phyloP scores from a whole-genome alignment of 2,329 filamentous ascomycete genomes.

The Alternaria tenuissima region DNA sequence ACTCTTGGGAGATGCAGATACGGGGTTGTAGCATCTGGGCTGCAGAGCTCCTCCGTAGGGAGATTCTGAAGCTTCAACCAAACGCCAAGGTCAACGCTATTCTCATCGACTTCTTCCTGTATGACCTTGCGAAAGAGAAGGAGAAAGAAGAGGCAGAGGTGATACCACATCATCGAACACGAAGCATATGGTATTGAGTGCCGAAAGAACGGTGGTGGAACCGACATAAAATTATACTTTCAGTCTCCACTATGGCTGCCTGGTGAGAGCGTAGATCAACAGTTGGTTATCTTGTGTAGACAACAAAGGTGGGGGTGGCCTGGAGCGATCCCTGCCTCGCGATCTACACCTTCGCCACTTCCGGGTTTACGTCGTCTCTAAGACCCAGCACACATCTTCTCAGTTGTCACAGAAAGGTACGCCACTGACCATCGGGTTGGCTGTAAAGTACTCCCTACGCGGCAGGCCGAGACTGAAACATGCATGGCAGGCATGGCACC shows the following conservation, averaged over 20 bases:
- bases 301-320: neutral
- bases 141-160: slow-evolving; percentile 60
- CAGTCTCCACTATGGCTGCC: neutral
- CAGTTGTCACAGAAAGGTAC: slow-evolving; percentile 2
- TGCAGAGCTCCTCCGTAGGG: slow-evolving; percentile 83
- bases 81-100: slow-evolving; percentile 81
- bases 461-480: neutral
- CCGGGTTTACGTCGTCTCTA: neutral
- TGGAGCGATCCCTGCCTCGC: neutral
- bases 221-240: neutral
- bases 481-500: neutral
- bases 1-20: slow-evolving; percentile 84
- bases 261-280: neutral
- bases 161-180: slow-evolving; percentile 85
- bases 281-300: neutral
- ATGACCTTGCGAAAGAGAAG: slow-evolving; percentile 89
- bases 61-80: slow-evolving; percentile 79
- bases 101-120: slow-evolving; percentile 95
- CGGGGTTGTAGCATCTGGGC: slow-evolving; percentile 96
- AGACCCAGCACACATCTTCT: neutral
- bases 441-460: neutral
- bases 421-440: slow-evolving; percentile 1
- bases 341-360: slow-evolving; percentile 5
- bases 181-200: slow-evolving; percentile 93
- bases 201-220: neutral